Percentiles rank a stretch among this genome's conserved stretches.
Conservation (phyloP, 805 yeast species). For the Candida ficus region DNA sequence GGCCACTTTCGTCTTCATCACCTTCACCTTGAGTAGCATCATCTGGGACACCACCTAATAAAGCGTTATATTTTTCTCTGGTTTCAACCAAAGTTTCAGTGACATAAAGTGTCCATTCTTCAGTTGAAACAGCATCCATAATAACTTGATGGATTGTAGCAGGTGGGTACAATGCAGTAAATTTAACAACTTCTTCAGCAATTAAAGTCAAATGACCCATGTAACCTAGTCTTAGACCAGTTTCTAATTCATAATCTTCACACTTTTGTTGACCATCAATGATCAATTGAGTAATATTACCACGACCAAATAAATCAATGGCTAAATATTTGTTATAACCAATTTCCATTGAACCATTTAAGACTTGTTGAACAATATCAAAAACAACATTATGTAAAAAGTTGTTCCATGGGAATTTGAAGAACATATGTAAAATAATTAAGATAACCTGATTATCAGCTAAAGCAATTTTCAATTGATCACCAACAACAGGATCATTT, state of each 20-base stretch:
- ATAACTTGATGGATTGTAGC: conserved; percentile 27
- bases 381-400: conserved; percentile 96
- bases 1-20: conserved; percentile 30
- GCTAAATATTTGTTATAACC: conserved; percentile 79
- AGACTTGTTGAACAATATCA: conserved; percentile 91
- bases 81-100: conserved; percentile 80
- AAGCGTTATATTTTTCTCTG: conserved; percentile 89
- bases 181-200: conserved; percentile 94
- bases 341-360: conserved; percentile 80
- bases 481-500: conserved; percentile 73
- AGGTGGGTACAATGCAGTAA: conserved; percentile 34
- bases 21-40: conserved; percentile 28
- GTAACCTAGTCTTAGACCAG: conserved; percentile 75
- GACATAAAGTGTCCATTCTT: conserved; percentile 78
- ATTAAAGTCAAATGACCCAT: conserved; percentile 96
- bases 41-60: conserved; percentile 67
- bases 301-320: conserved; percentile 65
- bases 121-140: conserved; percentile 32
- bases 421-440: conserved; percentile 67
- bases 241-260: conserved; percentile 51
- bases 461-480: conserved; percentile 74
- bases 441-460: conserved; percentile 68
- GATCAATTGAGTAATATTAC: conserved; percentile 51
- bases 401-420: conserved; percentile 92
- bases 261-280: conserved; percentile 59